Base-by-base conservation (phyloP, 1,284 basidiomycete species). In the Porphyrellus sp. region DNA sequence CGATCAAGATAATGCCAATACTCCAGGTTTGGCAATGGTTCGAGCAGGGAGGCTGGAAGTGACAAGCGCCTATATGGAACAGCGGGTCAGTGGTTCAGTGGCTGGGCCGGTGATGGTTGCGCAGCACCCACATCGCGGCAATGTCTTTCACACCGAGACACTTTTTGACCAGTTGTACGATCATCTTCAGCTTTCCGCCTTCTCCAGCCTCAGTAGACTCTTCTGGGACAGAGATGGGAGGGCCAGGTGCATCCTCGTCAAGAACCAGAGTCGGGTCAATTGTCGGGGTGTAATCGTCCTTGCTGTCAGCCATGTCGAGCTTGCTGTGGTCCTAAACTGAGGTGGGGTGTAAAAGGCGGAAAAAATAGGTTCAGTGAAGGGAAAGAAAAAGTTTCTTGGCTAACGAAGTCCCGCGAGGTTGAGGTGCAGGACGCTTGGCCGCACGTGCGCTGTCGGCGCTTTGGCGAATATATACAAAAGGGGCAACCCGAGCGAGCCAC, bases 1-100 rank as follows among this genome's bases (percentile, higher is more conserved):
- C 95, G 80, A 71, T 98, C 94, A 44, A 94, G 80, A 64, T 96
- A 98, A 59, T 93, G 90, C 91, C 91, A 96, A 72, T 93, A 95
- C 72, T 97, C 94, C 49, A 98, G 80, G 71, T 96, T 97, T 5
- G 93, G 93, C 63, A 94, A 82, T 5, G 93, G 93, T 65, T 96
- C 93, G 35, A 96, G 79, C 46, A 96, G 71, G 24, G 91, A 94
- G 13, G 93, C 92, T 3, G 93, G 93, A 42, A 96, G 75, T 0
- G 92, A 95, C 24, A 96, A 75, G 51, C 92, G 89, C 81, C 92
- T 93, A 31, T 8, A 35, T 40, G n/a, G 8, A 38, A 35, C 31
- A 35, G 21, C 3, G 31, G 37, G 58, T 56, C 47, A 57, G 51
- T 50, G 45, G 46, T 37, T 33, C 35, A 28, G 49, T 49, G 34